Percentiles rank a stretch among this genome's conserved stretches.
These are phyloP conservation scores for Aspergillus ustus DNA, from an alignment of 2,329 filamentous ascomycete genomes.

Conservation along the genomic window DNA sequence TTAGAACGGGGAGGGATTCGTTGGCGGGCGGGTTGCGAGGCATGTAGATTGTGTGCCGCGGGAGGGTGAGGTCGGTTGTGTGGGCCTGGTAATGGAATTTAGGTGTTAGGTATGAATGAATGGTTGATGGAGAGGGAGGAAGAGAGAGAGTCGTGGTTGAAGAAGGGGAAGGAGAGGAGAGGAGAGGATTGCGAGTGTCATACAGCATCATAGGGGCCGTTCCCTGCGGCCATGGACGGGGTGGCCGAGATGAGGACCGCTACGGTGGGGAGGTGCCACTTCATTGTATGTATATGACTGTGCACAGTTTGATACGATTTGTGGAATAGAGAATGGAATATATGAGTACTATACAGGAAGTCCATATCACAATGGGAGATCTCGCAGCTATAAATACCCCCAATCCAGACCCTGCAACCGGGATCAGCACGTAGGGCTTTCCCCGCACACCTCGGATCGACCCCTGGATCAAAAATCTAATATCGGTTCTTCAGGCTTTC, in stretches of 20 bases:
- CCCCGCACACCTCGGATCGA: background rate
- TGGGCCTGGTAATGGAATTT: slow-evolving; percentile 5
- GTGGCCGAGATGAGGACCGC: background rate
- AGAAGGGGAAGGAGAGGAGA: background rate
- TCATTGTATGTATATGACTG: background rate
- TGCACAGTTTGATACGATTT: background rate
- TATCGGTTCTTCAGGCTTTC: background rate
- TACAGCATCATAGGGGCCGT: slow-evolving; percentile 12
- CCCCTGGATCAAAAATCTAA: background rate
- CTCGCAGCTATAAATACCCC: background rate
- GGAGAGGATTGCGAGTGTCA: too few species aligned
- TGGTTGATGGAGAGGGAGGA: background rate
- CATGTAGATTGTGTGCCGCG: slow-evolving; percentile 14
- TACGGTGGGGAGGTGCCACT: background rate
- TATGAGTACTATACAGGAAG: background rate
- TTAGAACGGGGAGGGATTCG: slow-evolving; percentile 12
- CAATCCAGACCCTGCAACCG: background rate
- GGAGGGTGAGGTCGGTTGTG: background rate
- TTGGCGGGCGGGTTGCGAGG: background rate
- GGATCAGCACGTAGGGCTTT: background rate
- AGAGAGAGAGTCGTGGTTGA: too few species aligned
- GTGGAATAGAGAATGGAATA: background rate
- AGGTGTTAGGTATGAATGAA: background rate
- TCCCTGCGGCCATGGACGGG: background rate
- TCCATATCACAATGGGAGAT: background rate